phyloP scores from a whole-genome alignment of 768 basidiomycete species.

The Tubosaeta brunneosetosa region DNA sequence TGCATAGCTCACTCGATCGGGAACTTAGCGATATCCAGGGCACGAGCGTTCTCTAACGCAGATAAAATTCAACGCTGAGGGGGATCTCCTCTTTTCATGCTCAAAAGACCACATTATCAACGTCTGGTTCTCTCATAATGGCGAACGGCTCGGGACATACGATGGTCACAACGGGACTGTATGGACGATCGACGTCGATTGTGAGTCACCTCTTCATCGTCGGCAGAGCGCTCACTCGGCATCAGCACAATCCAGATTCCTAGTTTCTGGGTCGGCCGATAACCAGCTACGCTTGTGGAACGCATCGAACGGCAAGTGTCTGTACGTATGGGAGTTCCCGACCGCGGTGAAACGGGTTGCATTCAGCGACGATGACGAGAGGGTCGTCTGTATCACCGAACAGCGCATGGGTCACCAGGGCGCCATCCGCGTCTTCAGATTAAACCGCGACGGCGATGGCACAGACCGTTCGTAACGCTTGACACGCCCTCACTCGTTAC shows the following conservation, averaged over 20 bases:
- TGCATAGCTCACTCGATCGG: background rate
- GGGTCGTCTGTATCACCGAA: constrained; percentile 91
- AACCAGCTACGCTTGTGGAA: constrained; percentile 90
- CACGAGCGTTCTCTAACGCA: constrained; percentile 97
- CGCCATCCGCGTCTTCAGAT: constrained; percentile 83
- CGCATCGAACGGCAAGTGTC: constrained; percentile 84
- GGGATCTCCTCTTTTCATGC: constrained; percentile 92
- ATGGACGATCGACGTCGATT: constrained; percentile 95
- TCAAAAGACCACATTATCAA: constrained; percentile 95
- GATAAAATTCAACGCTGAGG: constrained; percentile 95
- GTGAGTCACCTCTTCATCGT: constrained; percentile 46
- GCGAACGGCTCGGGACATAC: constrained; percentile 95
- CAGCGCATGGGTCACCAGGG: constrained; percentile 93
- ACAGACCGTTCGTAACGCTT: constrained; percentile 59
- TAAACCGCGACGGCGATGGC: constrained; percentile 81
- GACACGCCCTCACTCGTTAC: background rate
- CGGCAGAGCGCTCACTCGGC: background rate
- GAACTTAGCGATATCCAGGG: constrained; percentile 44
- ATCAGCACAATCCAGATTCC: constrained; percentile 74
- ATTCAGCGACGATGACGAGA: constrained; percentile 81
- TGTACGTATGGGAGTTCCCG: constrained; percentile 96
- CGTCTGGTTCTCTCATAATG: constrained; percentile 97
- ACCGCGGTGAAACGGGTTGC: constrained; percentile 96
- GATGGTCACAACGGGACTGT: constrained; percentile 94
- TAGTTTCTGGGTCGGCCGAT: constrained; percentile 92